Evolutionary conservation across 306 rosid species (phyloP), one percentile per base, ranked within the genome.

Genomic region (Notholithocarpus densiflorus): DNA sequence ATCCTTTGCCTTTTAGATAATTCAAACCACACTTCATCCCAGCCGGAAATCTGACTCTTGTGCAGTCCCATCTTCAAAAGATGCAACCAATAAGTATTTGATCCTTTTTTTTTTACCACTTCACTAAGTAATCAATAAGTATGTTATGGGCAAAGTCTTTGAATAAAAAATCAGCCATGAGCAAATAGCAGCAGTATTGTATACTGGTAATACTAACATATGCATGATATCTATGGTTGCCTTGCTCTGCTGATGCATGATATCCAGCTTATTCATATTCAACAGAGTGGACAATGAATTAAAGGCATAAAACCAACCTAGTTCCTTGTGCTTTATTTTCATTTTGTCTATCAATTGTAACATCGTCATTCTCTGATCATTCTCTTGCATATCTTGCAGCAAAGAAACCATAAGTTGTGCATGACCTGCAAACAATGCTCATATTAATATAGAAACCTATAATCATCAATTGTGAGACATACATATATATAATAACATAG

Each of bases 321-420:
- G 79, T 84, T 82, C 90, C 80, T 92, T 88, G 84, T 84, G 93
- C 82, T 94, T 90, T 68, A 78, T 34, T 91, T 92, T 94, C 82
- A 89, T 84, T 84, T 91, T 92, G 53, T 94, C 98, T 27, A 89
- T 86, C 57, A 94, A 89, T 77, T 94, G 97, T 84, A 92, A 83
- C 93, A 94, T 88, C 23, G 98, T 94, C 84, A 92, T 71, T 78
- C 92, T 90, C 83, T 89, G 97, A 78, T 87, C 94, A 82, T 83
- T 91, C 51, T 81, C 84, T 83, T 89, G 94, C 32, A 89, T 37
- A 81, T 88, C 94, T 89, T 89, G 92, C 87, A 94, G 80, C 66
- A 94, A 80, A 60, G 97, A 91, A 88, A 94, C 76, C 68, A 90
- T 83, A 81, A 85, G 78, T 83, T 89, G 87, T 1, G 93, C 97